Percentiles rank a stretch among this genome's conserved stretches.
Conservation (phyloP, 108 stramenopile species). For the Conticribra weissflogii region DNA sequence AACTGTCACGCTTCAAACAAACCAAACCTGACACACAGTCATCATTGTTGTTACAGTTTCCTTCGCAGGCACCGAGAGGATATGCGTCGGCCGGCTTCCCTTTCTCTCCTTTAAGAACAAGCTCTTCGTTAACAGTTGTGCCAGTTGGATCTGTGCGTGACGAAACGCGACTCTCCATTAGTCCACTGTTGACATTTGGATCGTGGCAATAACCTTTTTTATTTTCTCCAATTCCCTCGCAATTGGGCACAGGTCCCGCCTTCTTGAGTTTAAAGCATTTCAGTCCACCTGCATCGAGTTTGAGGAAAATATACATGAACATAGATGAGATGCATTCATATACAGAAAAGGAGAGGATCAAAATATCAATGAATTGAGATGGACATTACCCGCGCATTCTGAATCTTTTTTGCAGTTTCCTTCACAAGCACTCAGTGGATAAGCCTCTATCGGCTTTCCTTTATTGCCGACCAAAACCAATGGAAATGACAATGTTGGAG, state of each 20-base stretch:
- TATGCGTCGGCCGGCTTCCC: background rate
- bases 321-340: too few relatives aligned
- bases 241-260: background rate
- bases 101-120: background rate
- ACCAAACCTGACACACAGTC: background rate
- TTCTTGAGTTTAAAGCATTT: background rate
- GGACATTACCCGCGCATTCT: slow-evolving; percentile 4
- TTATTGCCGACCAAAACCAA: background rate
- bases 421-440: background rate
- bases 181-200: background rate
- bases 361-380: too few relatives aligned
- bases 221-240: background rate
- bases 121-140: background rate
- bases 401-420: slow-evolving; percentile 1
- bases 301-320: too few relatives aligned
- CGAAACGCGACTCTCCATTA: too few relatives aligned
- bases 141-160: background rate
- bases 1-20: background rate
- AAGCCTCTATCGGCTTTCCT: background rate
- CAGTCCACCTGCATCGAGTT: too few relatives aligned
- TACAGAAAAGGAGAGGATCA: too few relatives aligned
- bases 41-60: background rate
- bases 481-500: background rate
- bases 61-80: background rate
- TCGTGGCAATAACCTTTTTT: background rate